Base-by-base conservation (phyloP, 2,329 filamentous ascomycete genomes). In the Trichoderma atroviride region DNA sequence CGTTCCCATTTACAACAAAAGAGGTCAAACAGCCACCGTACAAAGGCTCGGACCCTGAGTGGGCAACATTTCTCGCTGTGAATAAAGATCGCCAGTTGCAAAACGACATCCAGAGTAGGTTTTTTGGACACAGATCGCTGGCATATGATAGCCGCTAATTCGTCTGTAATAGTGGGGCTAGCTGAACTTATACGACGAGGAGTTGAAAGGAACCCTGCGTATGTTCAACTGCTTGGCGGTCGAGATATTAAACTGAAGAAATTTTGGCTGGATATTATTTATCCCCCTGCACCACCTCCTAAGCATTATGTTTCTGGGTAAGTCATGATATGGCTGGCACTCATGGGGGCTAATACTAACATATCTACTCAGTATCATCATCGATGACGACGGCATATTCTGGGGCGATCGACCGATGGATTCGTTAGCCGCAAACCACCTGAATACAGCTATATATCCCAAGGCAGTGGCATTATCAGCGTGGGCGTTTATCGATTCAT, bases 251-350 rank as follows among this genome's bases (percentile, higher is more conserved):
- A 80, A 47, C 71, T 89, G 35, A 81, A 81, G 40, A 83, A 83
- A 68, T 82, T 80, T 62, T 91, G 88, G 89, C 80, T 92, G 33
- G 85, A 90, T 52, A 80, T 90, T 31, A 83, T 88, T 61, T 91
- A 87, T 71, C 89, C 89, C 0, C 78, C 79, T 55, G 80, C 79
- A 43, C 86, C 89, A 53, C 88, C 89, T 1, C 88, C 89, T 5
- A 84, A 83, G 66, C 89, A 87, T 69, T 82, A 85, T 70, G 84
- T 87, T 69, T 84, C 84, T 60, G 89, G 88, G 89, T 91, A 84
- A 73, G 73, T 10, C n/a, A 31, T 9, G 16, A 56, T 10, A 16
- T 19, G 10, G 7, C 16, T 16, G 35, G 1, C 6, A 7, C 29
- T 16, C 35, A 16, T 14, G 11, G 5, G 5, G 27, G 27, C 16